Evolutionary conservation across 495 filamentous ascomycete species (phyloP).

Genomic region (Aspergillus asperescens): DNA sequence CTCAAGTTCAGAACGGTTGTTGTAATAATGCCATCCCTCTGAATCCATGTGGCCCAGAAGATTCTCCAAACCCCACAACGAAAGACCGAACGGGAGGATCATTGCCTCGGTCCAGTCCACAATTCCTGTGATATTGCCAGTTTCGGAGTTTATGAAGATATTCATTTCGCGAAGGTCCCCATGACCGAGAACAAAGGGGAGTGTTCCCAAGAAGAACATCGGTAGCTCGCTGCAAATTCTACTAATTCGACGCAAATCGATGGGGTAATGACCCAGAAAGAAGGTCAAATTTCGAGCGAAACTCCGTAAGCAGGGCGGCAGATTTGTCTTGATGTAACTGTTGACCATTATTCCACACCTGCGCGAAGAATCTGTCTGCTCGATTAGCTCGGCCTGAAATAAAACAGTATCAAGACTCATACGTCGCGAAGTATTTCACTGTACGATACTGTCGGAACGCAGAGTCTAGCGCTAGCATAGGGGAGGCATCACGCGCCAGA

Average conservation of each 20-base stretch:
- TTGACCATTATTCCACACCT: conserved; percentile 11
- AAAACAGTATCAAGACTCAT: background rate
- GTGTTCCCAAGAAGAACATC: conserved; percentile 25
- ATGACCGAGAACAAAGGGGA: conserved; percentile 42
- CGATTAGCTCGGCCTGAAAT: too few species aligned
- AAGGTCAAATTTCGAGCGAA: conserved; percentile 14
- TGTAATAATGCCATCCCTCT: conserved; percentile 35
- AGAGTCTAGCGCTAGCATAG: too few species aligned
- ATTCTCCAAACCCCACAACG: conserved; percentile 40
- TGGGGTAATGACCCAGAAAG: conserved; percentile 14
- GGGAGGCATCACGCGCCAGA: conserved; percentile 7
- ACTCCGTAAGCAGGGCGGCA: too few species aligned
- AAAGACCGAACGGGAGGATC: conserved; percentile 40
- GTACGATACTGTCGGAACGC: too few species aligned
- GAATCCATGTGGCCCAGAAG: conserved; percentile 34
- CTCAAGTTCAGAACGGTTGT: conserved; percentile 16
- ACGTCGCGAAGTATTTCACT: conserved; percentile 19
- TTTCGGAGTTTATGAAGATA: conserved; percentile 36
- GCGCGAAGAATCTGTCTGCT: conserved; percentile 14
- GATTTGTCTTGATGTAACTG: too few species aligned
- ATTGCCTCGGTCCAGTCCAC: conserved; percentile 45
- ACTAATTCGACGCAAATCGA: conserved; percentile 12
- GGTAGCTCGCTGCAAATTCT: conserved; percentile 23
- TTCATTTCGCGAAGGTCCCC: conserved; percentile 44
- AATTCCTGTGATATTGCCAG: conserved; percentile 38